These are phyloP conservation scores for Plasmopara viticola DNA, from an alignment of 352 stramenopile genomes.

Conservation along the genomic window DNA sequence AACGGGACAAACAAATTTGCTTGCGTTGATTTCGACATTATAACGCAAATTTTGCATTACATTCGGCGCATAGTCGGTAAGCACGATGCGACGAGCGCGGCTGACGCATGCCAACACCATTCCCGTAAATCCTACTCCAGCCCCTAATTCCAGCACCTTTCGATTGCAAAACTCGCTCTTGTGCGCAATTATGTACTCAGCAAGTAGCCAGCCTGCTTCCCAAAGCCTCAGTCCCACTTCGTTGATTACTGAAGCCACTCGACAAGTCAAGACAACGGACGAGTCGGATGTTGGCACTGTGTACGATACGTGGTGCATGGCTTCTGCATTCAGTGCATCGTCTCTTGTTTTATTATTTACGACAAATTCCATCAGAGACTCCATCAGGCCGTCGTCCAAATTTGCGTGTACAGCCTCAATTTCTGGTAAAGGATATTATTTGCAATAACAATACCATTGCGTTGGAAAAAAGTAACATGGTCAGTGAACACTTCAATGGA, in stretches of 20 bases:
- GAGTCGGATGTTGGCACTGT: constrained; percentile 22
- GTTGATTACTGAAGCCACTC: constrained; percentile 74
- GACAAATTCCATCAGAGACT: constrained; percentile 54
- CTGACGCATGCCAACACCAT: constrained; percentile 48
- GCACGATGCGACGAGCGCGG: constrained; percentile 31
- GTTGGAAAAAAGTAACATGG: background rate
- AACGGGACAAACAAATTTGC: constrained; percentile 40
- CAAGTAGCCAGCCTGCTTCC: constrained; percentile 71
- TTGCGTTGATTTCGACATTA: constrained; percentile 69
- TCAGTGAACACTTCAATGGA: background rate
- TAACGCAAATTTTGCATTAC: constrained; percentile 83
- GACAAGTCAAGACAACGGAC: constrained; percentile 49
- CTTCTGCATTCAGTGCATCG: constrained; percentile 33
- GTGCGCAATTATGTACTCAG: constrained; percentile 63
- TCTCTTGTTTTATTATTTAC: constrained; percentile 27
- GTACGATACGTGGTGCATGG: constrained; percentile 75
- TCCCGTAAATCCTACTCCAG: constrained; percentile 65
- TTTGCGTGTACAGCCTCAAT: constrained; percentile 42
- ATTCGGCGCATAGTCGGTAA: constrained; percentile 74
- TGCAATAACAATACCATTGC: background rate
- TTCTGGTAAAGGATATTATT: constrained; percentile 24
- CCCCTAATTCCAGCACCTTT: constrained; percentile 65
- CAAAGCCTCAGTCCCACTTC: constrained; percentile 81
- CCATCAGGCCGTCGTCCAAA: constrained; percentile 48
- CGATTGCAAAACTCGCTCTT: constrained; percentile 37